phyloP scores from a whole-genome alignment of 306 rosid genomes.

The Senna tora region DNA sequence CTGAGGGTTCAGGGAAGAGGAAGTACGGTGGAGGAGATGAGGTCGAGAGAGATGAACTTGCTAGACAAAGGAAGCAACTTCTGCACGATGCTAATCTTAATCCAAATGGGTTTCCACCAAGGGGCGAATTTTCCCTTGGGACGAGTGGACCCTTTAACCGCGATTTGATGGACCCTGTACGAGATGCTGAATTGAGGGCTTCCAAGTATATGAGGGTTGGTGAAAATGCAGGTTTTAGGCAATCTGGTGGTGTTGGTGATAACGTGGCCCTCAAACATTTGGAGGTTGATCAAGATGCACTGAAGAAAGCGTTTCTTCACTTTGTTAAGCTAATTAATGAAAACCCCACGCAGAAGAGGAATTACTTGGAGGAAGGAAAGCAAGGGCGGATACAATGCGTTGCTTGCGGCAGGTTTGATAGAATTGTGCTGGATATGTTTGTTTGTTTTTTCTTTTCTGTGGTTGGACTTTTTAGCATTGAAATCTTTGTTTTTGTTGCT shows the following conservation, averaged over 20 bases:
- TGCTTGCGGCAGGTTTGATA: constrained; percentile 87
- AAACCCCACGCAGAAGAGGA: constrained; percentile 61
- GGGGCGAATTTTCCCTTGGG: constrained; percentile 50
- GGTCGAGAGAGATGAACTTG: constrained; percentile 52
- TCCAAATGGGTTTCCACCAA: constrained; percentile 49
- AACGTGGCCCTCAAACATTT: constrained; percentile 44
- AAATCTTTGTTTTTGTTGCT: background rate
- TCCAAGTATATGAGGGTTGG: constrained; percentile 62
- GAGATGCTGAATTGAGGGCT: constrained; percentile 55
- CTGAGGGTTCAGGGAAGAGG: constrained; percentile 66
- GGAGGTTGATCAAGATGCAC: constrained; percentile 68
- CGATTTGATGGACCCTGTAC: constrained; percentile 28
- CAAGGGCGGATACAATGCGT: constrained; percentile 74
- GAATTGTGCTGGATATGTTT: constrained; percentile 34
- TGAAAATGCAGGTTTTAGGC: constrained; percentile 46
- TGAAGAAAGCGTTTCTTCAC: constrained; percentile 75
- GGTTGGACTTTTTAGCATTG: background rate
- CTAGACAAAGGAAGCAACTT: constrained; percentile 59
- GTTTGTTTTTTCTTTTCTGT: constrained; percentile 7
- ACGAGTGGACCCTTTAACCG: constrained; percentile 55
- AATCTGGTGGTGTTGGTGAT: constrained; percentile 34
- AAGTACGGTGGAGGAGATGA: constrained; percentile 52
- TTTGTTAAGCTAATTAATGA: constrained; percentile 70
- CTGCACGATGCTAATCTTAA: constrained; percentile 53
- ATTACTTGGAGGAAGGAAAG: constrained; percentile 77